Percentiles rank a stretch among this genome's conserved stretches.
These are phyloP conservation scores for Starmerella floricola DNA, from an alignment of 805 yeast species.

Conservation along the genomic window DNA sequence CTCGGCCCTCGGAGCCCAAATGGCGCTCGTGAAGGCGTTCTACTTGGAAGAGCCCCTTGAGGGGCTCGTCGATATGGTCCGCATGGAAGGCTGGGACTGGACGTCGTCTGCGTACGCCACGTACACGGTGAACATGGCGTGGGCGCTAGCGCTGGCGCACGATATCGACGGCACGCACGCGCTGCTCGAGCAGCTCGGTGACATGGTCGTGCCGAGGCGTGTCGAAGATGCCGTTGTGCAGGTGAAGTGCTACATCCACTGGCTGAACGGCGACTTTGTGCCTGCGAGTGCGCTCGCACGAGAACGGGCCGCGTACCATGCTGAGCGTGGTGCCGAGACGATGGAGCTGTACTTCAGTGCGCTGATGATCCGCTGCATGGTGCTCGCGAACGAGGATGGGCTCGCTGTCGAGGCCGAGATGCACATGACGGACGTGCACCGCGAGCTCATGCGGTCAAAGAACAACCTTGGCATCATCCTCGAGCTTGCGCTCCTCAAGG, in stretches of 20 bases:
- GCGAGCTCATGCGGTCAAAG: too few species aligned
- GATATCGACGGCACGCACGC: background rate
- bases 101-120: background rate
- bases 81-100: background rate
- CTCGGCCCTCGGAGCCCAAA: background rate
- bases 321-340: too few species aligned
- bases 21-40: background rate
- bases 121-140: background rate
- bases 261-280: background rate
- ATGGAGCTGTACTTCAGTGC: too few species aligned
- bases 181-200: conserved; percentile 1
- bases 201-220: background rate
- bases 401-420: too few species aligned
- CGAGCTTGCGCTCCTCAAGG: conserved; percentile 3
- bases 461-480: background rate
- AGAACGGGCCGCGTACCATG: too few species aligned
- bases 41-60: background rate
- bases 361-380: too few species aligned
- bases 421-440: too few species aligned
- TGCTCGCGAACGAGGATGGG: too few species aligned
- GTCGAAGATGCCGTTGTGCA: background rate
- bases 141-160: conserved; percentile 1
- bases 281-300: too few species aligned
- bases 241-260: background rate
- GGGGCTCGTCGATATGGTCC: background rate